Evolutionary conservation across 2,329 filamentous ascomycete species (phyloP).

Genomic region (Zymoseptoria passerinii): DNA sequence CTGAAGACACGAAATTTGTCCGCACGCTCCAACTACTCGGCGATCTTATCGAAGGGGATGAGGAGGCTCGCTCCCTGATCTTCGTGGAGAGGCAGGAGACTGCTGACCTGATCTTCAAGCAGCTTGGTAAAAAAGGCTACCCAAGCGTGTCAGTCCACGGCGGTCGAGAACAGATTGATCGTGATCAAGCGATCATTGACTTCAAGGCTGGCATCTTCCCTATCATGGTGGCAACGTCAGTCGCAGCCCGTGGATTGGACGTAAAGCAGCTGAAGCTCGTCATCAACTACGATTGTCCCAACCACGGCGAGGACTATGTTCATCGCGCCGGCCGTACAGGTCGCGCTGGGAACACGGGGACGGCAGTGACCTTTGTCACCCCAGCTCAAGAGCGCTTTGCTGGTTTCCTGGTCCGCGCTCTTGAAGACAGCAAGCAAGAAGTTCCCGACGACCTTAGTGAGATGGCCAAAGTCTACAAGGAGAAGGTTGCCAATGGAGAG

Average conservation of each 20-base stretch:
- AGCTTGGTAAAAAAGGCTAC: slow-evolving; percentile 75
- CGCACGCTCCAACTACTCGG: slow-evolving; percentile 80
- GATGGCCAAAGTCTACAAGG: slow-evolving; percentile 60
- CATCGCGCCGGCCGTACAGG: slow-evolving; percentile 90
- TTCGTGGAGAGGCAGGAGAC: slow-evolving; percentile 33
- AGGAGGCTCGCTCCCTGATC: slow-evolving; percentile 81
- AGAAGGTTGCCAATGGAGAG: slow-evolving; percentile 88
- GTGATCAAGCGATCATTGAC: slow-evolving; percentile 83
- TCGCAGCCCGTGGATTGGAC: slow-evolving; percentile 88
- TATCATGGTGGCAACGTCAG: slow-evolving; percentile 87
- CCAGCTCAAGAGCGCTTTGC: slow-evolving; percentile 88
- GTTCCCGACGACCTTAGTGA: slow-evolving; percentile 62
- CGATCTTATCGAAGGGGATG: slow-evolving; percentile 75
- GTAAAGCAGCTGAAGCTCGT: slow-evolving; percentile 94
- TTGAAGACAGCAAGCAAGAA: slow-evolving; percentile 82
- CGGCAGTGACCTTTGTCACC: slow-evolving; percentile 88
- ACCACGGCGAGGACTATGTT: slow-evolving; percentile 93
- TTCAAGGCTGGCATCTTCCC: slow-evolving; percentile 89
- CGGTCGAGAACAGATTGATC: slow-evolving; percentile 86
- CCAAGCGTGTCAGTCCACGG: slow-evolving; percentile 91
- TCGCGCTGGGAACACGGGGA: slow-evolving; percentile 87
- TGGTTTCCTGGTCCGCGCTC: slow-evolving; percentile 76
- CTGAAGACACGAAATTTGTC: slow-evolving; percentile 74
- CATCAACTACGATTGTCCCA: slow-evolving; percentile 89
- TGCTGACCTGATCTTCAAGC: slow-evolving; percentile 47